These are phyloP conservation scores for Microsporum canis DNA, from an alignment of 2,329 filamentous ascomycete species.

Conservation along the genomic window DNA sequence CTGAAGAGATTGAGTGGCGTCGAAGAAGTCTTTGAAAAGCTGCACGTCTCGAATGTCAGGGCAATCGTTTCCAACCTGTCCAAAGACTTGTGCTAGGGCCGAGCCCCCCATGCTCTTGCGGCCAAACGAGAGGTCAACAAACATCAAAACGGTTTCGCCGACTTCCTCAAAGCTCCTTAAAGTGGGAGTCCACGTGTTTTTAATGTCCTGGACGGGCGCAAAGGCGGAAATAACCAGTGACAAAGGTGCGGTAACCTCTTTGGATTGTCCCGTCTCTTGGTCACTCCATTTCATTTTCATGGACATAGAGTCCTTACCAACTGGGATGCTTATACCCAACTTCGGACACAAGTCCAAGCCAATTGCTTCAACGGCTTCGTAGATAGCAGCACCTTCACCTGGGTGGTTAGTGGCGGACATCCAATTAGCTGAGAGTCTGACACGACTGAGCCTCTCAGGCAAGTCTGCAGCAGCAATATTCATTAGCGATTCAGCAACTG, in stretches of 20 bases:
- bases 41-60: slow-evolving; percentile 78
- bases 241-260: slow-evolving; percentile 84
- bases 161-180: slow-evolving; percentile 74
- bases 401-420: slow-evolving; percentile 94
- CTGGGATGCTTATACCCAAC: slow-evolving; percentile 85
- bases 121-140: slow-evolving; percentile 76
- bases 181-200: slow-evolving; percentile 87
- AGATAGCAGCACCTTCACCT: slow-evolving; percentile 83
- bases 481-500: slow-evolving; percentile 84
- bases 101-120: slow-evolving; percentile 79
- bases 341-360: slow-evolving; percentile 84
- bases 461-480: slow-evolving; percentile 77
- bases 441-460: slow-evolving; percentile 60
- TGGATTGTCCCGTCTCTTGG: slow-evolving; percentile 50
- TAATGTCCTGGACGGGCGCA: slow-evolving; percentile 66
- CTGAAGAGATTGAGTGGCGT: slow-evolving; percentile 62
- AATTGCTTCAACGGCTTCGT: slow-evolving; percentile 86
- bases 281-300: slow-evolving; percentile 98
- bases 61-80: slow-evolving; percentile 69
- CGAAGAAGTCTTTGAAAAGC: slow-evolving; percentile 78
- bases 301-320: slow-evolving; percentile 95
- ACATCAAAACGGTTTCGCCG: slow-evolving; percentile 77
- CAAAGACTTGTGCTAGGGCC: slow-evolving; percentile 78
- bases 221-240: slow-evolving; percentile 89
- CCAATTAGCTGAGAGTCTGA: slow-evolving; percentile 94